Percentiles rank a stretch among this genome's conserved stretches.
phyloP scores from a whole-genome alignment of 495 filamentous ascomycete species.

The Alectoria sarmentosa region DNA sequence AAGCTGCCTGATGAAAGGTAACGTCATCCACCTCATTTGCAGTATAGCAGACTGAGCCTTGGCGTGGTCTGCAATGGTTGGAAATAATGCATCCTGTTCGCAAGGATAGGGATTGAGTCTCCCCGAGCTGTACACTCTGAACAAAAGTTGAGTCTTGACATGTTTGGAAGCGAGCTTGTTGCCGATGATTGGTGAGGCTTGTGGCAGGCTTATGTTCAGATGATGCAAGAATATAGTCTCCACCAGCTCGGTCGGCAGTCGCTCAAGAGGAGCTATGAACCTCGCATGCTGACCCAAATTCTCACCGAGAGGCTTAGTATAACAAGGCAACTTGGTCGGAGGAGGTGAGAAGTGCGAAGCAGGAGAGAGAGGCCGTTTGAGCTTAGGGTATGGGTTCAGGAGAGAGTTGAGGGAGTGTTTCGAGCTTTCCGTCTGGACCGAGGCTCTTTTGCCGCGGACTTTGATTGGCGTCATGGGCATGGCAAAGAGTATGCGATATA shows the following conservation, averaged over 20 bases:
- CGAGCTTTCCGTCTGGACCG: slow-evolving; percentile 16
- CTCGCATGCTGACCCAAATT: background rate
- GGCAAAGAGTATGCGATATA: no score
- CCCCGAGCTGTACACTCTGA: background rate
- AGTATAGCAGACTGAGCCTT: slow-evolving; percentile 19
- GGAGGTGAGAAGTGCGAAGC: background rate
- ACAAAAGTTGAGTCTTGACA: slow-evolving; percentile 19
- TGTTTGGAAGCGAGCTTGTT: slow-evolving; percentile 31
- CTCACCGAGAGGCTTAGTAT: background rate
- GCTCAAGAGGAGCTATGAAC: slow-evolving; percentile 36
- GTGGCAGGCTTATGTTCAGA: slow-evolving; percentile 42
- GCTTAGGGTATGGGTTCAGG: background rate
- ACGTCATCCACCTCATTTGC: slow-evolving; percentile 18
- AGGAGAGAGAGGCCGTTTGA: slow-evolving; percentile 6
- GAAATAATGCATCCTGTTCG: background rate
- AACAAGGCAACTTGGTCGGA: slow-evolving; percentile 2
- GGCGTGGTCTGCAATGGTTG: background rate
- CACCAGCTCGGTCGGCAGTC: slow-evolving; percentile 47
- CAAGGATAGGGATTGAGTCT: background rate
- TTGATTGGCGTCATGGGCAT: slow-evolving; percentile 22
- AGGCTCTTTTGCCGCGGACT: slow-evolving; percentile 24
- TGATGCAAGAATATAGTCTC: slow-evolving; percentile 47
- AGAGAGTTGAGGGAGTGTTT: slow-evolving; percentile 19
- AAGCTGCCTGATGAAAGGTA: slow-evolving; percentile 5
- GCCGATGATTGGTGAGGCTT: slow-evolving; percentile 35